Conservation (phyloP, 768 basidiomycete species). For the Leccinum ochraceum region DNA sequence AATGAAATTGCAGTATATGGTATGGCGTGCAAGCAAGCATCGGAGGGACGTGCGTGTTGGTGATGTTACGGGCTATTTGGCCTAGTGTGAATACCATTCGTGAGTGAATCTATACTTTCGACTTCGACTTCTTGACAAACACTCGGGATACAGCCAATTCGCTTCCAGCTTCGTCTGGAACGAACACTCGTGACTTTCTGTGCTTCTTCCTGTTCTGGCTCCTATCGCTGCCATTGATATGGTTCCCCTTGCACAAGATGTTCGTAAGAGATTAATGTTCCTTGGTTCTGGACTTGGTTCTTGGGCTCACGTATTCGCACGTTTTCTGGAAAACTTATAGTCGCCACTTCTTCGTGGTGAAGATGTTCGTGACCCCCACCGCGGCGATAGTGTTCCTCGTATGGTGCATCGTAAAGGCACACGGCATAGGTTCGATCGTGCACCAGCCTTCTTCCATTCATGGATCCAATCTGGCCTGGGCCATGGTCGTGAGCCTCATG, state of each 20-base stretch:
- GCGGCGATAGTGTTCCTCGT: constrained; percentile 74
- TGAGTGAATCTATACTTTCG: constrained; percentile 34
- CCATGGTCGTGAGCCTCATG: constrained; percentile 71
- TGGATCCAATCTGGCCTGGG: constrained; percentile 73
- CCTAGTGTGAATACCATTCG: constrained; percentile 68
- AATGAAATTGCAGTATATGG: constrained; percentile 53
- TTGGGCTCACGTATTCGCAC: constrained; percentile 1
- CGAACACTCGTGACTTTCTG: constrained; percentile 71
- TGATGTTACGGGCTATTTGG: constrained; percentile 77
- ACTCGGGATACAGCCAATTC: constrained; percentile 52
- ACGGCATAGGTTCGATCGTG: constrained; percentile 76
- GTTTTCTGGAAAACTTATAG: constrained; percentile 35
- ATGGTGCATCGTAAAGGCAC: constrained; percentile 77
- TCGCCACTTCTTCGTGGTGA: constrained; percentile 78
- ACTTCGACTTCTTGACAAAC: constrained; percentile 6
- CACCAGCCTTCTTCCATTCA: constrained; percentile 60
- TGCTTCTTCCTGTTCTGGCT: constrained; percentile 90
- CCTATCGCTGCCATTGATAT: constrained; percentile 74
- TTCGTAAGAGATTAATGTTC: constrained; percentile 35
- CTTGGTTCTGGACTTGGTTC: background rate
- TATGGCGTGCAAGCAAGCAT: constrained; percentile 82
- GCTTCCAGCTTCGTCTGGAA: constrained; percentile 73
- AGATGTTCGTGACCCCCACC: constrained; percentile 69
- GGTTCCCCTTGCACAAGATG: constrained; percentile 84
- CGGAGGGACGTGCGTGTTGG: constrained; percentile 75